These are phyloP conservation scores for Magnolia changhungtana DNA, from an alignment of 164 flowering plant species.

Conservation along the genomic window DNA sequence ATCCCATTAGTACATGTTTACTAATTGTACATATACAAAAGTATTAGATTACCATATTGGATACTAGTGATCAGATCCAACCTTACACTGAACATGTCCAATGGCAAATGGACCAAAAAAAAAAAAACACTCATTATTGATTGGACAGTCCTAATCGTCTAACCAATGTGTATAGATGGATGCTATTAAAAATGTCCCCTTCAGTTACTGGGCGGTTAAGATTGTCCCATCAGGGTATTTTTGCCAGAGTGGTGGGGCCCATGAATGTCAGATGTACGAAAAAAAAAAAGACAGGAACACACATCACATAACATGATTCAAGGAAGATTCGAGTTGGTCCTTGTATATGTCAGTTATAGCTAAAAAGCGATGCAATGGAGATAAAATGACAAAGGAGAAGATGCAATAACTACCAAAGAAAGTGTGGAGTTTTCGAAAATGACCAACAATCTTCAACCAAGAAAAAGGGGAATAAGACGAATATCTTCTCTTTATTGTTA, in stretches of 20 bases:
- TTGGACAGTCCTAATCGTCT: too few relatives aligned
- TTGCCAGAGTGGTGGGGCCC: background rate
- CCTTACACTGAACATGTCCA: too few relatives aligned
- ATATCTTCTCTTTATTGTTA: conserved; percentile 4
- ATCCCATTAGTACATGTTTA: too few relatives aligned
- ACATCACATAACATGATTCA: conserved; percentile 16
- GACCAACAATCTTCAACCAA: conserved; percentile 35
- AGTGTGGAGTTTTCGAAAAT: conserved; percentile 39
- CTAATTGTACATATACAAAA: too few relatives aligned
- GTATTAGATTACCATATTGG: too few relatives aligned
- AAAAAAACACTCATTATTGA: too few relatives aligned
- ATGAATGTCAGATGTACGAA: background rate
- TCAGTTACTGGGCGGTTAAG: too few relatives aligned
- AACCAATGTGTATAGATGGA: too few relatives aligned
- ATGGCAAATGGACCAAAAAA: too few relatives aligned
- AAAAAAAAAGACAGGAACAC: background rate
- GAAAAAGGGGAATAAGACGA: conserved; percentile 33
- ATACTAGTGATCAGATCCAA: too few relatives aligned
- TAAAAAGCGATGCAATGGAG: background rate
- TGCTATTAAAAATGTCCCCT: too few relatives aligned
- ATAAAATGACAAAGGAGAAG: conserved; percentile 22
- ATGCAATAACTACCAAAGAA: conserved; percentile 22
- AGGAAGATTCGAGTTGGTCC: conserved; percentile 32
- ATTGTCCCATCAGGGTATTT: too few relatives aligned
- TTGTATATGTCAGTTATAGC: conserved; percentile 10